These are phyloP conservation scores for Colletotrichum caudatum DNA, from an alignment of 2,329 filamentous ascomycete species.

Conservation along the genomic window DNA sequence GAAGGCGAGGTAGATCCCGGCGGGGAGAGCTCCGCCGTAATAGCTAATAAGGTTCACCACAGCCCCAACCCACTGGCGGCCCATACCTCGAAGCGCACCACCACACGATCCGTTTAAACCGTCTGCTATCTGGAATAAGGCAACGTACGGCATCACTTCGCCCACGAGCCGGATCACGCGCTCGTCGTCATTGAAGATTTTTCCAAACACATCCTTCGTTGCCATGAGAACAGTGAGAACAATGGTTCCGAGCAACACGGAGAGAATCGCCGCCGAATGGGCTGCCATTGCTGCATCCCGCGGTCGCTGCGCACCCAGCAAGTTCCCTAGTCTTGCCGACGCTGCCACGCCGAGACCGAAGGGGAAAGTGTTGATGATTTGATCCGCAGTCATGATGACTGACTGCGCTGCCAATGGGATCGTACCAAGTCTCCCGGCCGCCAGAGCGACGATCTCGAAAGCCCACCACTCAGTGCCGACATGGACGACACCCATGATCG, in stretches of 20 bases:
- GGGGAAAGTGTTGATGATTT: constrained; percentile 86
- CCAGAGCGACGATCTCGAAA: constrained; percentile 89
- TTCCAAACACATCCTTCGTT: constrained; percentile 78
- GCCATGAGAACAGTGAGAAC: constrained; percentile 78
- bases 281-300: constrained; percentile 77
- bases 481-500: constrained; percentile 81
- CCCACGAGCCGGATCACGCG: constrained; percentile 79
- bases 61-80: constrained; percentile 86
- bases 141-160: constrained; percentile 85
- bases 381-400: constrained; percentile 91
- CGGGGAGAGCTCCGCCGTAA: constrained; percentile 82
- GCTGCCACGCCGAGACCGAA: constrained; percentile 89
- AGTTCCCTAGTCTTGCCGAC: constrained; percentile 81
- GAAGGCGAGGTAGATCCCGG: constrained; percentile 88
- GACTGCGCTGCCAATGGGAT: constrained; percentile 84
- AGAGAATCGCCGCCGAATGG: constrained; percentile 80
- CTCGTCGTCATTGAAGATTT: constrained; percentile 84
- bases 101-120: constrained; percentile 88
- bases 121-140: constrained; percentile 90
- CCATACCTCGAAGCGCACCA: constrained; percentile 85
- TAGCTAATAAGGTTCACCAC: constrained; percentile 86
- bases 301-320: constrained; percentile 77
- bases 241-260: constrained; percentile 73
- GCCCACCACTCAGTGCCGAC: constrained; percentile 96
- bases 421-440: constrained; percentile 83